A percentile compares a stretch with the other conserved stretches of the same genome.
Evolutionary conservation across 345 rosid genomes (phyloP).

Genomic region (Acer campestre): DNA sequence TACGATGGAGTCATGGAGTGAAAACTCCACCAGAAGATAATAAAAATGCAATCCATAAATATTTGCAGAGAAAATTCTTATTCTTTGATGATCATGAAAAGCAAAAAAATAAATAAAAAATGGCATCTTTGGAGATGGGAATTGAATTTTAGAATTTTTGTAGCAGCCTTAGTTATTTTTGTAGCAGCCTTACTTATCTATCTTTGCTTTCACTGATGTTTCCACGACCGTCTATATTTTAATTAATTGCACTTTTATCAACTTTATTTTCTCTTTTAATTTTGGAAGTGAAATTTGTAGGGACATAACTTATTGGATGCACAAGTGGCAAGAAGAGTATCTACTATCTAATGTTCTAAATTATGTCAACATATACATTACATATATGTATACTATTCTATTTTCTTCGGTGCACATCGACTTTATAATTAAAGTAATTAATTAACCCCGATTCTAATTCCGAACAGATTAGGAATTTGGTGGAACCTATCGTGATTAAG

Average conservation of each 20-base stretch:
- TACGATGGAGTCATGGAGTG: neutral
- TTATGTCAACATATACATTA: no score
- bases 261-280: neutral
- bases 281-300: neutral
- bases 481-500: no score
- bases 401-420: no score
- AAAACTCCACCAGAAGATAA: neutral
- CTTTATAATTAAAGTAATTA: no score
- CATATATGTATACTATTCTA: no score
- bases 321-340: neutral
- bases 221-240: neutral
- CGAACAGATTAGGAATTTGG: no score
- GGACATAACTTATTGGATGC: neutral
- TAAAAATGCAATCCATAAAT: neutral
- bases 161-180: neutral
- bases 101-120: neutral
- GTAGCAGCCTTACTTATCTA: neutral
- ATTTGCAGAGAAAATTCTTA: slow-evolving; percentile 5
- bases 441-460: no score
- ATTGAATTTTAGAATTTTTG: neutral
- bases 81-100: slow-evolving; percentile 1
- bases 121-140: neutral
- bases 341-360: no score
- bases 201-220: slow-evolving; percentile 2
- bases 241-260: neutral